A percentile compares a stretch with the other conserved stretches of the same genome.
These are phyloP conservation scores for Xanthoconium purpureum DNA, from an alignment of 768 basidiomycete species.

Conservation along the genomic window DNA sequence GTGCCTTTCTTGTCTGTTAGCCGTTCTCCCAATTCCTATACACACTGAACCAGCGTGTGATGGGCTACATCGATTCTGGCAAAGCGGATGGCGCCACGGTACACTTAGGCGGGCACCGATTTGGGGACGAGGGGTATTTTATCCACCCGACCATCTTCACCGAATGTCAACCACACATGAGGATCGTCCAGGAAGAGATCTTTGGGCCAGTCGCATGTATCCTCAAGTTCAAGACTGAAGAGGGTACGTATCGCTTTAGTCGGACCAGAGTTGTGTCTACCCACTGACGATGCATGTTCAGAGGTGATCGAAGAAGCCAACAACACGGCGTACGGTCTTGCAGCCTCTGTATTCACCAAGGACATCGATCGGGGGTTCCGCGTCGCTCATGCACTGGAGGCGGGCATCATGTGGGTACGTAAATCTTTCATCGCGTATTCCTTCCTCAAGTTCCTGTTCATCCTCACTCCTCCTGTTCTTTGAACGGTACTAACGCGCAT, in stretches of 20 bases:
- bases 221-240: conserved; percentile 7
- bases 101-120: neutral
- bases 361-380: conserved; percentile 38
- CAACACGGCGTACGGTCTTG: conserved; percentile 9
- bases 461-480: no score
- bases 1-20: neutral
- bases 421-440: no score
- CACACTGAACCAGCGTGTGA: neutral
- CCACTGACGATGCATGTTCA: neutral
- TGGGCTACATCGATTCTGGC: conserved; percentile 12
- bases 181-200: conserved; percentile 11
- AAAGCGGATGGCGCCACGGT: conserved; percentile 4
- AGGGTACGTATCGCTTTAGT: neutral
- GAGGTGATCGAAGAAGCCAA: conserved; percentile 11
- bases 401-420: conserved; percentile 58
- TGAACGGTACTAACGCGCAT: neutral
- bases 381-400: conserved; percentile 42
- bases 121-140: conserved; percentile 8
- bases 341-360: conserved; percentile 9
- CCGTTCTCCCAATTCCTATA: neutral
- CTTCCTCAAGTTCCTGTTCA: no score
- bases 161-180: conserved; percentile 6
- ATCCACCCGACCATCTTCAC: conserved; percentile 14
- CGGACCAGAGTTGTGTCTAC: neutral
- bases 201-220: conserved; percentile 12